These are phyloP conservation scores for Priceomyces haplophilus DNA, from an alignment of 805 yeast genomes.

Conservation along the genomic window DNA sequence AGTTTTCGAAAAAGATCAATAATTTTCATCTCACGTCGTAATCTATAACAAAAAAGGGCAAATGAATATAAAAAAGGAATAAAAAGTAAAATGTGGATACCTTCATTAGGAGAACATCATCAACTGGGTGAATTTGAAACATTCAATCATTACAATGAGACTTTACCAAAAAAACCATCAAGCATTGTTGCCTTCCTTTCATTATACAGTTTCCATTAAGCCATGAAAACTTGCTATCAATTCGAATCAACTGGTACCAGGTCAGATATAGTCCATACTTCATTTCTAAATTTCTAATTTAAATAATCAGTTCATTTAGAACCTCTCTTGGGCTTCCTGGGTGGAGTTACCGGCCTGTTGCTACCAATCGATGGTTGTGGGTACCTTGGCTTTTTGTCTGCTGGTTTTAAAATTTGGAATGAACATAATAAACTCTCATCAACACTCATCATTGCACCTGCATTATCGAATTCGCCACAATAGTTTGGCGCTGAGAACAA, in stretches of 20 bases:
- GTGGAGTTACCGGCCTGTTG: slow-evolving; percentile 55
- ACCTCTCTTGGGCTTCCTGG: slow-evolving; percentile 54
- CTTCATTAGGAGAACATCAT: background rate
- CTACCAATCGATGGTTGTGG: slow-evolving; percentile 44
- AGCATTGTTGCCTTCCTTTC: background rate
- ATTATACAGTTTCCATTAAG: background rate
- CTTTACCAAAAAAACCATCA: background rate
- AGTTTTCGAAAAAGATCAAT: background rate
- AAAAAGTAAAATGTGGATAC: slow-evolving; percentile 2
- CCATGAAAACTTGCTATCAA: background rate
- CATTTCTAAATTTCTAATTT: background rate
- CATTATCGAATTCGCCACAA: slow-evolving; percentile 98
- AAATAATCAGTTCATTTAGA: slow-evolving; percentile 31
- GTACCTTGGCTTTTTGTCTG: slow-evolving; percentile 85
- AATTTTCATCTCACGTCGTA: slow-evolving; percentile 5
- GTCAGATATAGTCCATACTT: background rate
- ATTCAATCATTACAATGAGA: background rate
- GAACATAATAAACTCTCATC: slow-evolving; percentile 95
- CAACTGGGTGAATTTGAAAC: background rate
- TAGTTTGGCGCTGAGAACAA: slow-evolving; percentile 96
- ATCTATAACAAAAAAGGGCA: slow-evolving; percentile 5
- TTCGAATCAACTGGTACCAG: background rate
- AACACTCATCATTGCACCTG: slow-evolving; percentile 99
- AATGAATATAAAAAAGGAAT: background rate
- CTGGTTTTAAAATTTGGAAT: slow-evolving; percentile 95